Conservation (phyloP, 169 alveolate species). For the Theileria orientalis region DNA sequence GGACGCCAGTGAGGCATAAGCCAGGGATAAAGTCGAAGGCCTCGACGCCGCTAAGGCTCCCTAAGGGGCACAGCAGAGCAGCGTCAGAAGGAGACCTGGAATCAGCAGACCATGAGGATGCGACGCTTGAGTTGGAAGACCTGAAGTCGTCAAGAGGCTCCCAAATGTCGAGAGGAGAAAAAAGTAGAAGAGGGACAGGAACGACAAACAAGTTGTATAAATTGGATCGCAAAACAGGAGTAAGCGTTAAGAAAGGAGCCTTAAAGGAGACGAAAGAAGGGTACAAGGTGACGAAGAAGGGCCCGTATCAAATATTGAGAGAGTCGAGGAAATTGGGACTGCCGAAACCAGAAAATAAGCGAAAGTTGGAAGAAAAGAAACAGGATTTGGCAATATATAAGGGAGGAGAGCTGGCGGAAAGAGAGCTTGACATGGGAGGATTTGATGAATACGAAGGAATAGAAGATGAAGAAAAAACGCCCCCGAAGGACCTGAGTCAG, state of each 20-base stretch:
- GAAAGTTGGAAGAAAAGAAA: background rate
- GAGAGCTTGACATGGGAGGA: conserved; percentile 6
- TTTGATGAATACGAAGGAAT: background rate
- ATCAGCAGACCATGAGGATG: background rate
- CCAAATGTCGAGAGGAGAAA: background rate
- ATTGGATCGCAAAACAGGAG: background rate
- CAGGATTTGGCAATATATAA: background rate
- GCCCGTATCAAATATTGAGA: background rate
- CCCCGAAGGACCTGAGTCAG: background rate
- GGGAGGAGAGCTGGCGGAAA: background rate
- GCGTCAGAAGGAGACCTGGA: background rate
- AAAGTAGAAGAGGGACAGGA: background rate
- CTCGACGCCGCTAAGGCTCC: background rate
- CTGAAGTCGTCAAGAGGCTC: conserved; percentile 3
- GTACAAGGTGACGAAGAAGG: background rate
- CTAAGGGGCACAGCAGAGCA: background rate
- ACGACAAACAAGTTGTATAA: conserved; percentile 4
- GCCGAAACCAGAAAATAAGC: background rate
- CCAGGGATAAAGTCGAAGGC: background rate
- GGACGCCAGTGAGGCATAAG: background rate
- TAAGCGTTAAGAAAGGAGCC: background rate
- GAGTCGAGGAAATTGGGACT: background rate
- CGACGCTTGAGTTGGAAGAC: conserved; percentile 5
- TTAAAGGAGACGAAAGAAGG: background rate
- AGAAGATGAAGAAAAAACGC: background rate